A percentile compares a stretch with the other conserved stretches of the same genome.
phyloP scores from a whole-genome alignment of 345 rosid species.

The Aurinia saxatilis region DNA sequence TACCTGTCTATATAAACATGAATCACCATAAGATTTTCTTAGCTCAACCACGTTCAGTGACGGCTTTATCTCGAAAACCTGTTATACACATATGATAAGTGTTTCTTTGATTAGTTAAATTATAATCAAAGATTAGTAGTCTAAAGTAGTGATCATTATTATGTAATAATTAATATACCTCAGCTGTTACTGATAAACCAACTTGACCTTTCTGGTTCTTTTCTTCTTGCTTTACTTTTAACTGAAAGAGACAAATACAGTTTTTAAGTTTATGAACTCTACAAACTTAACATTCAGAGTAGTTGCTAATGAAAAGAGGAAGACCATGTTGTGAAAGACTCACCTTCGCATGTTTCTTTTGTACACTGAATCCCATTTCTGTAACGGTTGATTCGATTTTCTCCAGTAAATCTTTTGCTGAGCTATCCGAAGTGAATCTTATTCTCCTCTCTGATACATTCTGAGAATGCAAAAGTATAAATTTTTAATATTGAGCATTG shows the following conservation, averaged over 20 bases:
- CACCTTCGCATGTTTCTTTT: conserved; percentile 74
- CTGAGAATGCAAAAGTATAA: conserved; percentile 26
- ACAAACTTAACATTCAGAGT: not conserved
- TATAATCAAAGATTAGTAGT: not conserved
- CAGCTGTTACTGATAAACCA: conserved; percentile 67
- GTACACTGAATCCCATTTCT: conserved; percentile 85
- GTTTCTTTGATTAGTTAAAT: not conserved
- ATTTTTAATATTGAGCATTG: not conserved
- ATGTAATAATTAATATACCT: conserved; percentile 39
- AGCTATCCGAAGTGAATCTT: conserved; percentile 79
- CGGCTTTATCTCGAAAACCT: conserved; percentile 85
- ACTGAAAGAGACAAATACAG: conserved; percentile 24
- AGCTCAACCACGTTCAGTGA: conserved; percentile 77
- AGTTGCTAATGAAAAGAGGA: not conserved
- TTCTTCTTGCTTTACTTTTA: conserved; percentile 64
- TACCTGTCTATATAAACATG: conserved; percentile 75
- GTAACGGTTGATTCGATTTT: conserved; percentile 59
- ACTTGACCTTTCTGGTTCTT: conserved; percentile 37
- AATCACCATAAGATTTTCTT: conserved; percentile 76
- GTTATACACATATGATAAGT: not conserved
- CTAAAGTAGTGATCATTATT: not conserved
- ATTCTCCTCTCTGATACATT: conserved; percentile 86
- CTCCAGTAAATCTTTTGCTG: conserved; percentile 62
- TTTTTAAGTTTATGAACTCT: not conserved
- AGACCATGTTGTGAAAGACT: conserved; percentile 15